Conservation (phyloP, 306 rosid species). For the Vigna radiata region DNA sequence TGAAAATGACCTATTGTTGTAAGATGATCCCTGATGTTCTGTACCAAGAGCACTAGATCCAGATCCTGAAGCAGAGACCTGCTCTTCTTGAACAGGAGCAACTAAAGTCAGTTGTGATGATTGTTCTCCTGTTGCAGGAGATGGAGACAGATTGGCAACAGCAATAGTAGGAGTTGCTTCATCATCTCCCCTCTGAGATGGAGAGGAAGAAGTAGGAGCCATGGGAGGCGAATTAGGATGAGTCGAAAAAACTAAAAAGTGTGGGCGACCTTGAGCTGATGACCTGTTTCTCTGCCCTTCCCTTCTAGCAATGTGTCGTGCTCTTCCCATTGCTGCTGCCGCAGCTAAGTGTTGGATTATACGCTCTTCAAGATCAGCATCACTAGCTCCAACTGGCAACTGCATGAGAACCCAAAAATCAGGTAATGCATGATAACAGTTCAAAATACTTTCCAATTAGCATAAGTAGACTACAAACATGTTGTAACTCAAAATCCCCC, state of each 20-base stretch:
- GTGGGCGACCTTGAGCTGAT: conserved; percentile 90
- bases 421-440: conserved; percentile 40
- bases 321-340: conserved; percentile 99
- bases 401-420: conserved; percentile 50
- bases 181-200: conserved; percentile 69
- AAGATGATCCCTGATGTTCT: conserved; percentile 64
- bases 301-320: conserved; percentile 92
- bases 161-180: conserved; percentile 63
- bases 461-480: conserved; percentile 65
- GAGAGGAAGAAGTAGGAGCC: conserved; percentile 69
- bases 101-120: conserved; percentile 56
- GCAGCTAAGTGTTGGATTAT: conserved; percentile 98
- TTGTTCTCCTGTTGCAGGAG: conserved; percentile 66
- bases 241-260: conserved; percentile 78
- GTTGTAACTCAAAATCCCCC: conserved; percentile 94
- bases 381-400: conserved; percentile 93
- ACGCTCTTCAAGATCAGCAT: conserved; percentile 96
- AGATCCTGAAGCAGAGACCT: conserved; percentile 68
- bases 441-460: conserved; percentile 37
- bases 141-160: conserved; percentile 52
- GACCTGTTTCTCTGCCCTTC: conserved; percentile 89
- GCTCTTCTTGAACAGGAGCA: conserved; percentile 57
- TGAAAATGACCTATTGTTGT: conserved; percentile 53
- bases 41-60: conserved; percentile 56
- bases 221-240: conserved; percentile 72